A percentile compares a stretch with the other conserved stretches of the same genome.
These are phyloP conservation scores for Cephalotrichum gorgonifer DNA, from an alignment of 2,329 filamentous ascomycete genomes.

Conservation along the genomic window DNA sequence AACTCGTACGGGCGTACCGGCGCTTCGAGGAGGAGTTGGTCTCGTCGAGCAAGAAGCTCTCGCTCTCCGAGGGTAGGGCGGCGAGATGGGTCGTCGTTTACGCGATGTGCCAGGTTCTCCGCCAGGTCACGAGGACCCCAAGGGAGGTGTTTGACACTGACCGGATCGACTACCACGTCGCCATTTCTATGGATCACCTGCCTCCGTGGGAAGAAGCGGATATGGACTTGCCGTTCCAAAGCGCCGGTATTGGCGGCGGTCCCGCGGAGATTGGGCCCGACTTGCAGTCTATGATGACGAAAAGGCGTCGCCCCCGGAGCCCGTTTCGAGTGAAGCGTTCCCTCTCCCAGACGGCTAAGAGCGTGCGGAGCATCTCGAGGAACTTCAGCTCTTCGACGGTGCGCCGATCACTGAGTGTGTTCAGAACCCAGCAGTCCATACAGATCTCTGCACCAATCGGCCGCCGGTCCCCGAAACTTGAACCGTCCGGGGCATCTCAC, in stretches of 20 bases:
- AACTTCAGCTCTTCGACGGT: background rate
- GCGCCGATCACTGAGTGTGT: background rate
- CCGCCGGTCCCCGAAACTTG: no score
- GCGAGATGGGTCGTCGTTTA: constrained; percentile 73
- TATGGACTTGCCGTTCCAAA: constrained; percentile 4
- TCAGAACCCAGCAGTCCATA: background rate
- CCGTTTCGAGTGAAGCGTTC: background rate
- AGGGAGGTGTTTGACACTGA: constrained; percentile 48
- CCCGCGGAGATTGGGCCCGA: background rate
- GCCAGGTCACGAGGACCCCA: constrained; percentile 51
- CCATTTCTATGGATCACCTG: constrained; percentile 28
- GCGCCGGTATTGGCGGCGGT: background rate
- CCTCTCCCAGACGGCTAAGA: constrained; percentile 2
- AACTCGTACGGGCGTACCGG: constrained; percentile 57
- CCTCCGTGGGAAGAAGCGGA: constrained; percentile 31
- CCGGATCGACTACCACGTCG: constrained; percentile 45
- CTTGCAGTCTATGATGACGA: background rate
- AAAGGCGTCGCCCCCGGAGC: background rate
- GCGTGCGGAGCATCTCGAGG: background rate
- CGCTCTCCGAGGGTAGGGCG: constrained; percentile 58
- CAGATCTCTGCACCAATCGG: background rate
- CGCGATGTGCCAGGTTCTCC: constrained; percentile 60
- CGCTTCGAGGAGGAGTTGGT: constrained; percentile 56
- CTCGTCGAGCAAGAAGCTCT: constrained; percentile 38
- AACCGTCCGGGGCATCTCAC: no score